These are phyloP conservation scores for Bertia moriformis DNA, from an alignment of 2,329 filamentous ascomycete species.

Conservation along the genomic window DNA sequence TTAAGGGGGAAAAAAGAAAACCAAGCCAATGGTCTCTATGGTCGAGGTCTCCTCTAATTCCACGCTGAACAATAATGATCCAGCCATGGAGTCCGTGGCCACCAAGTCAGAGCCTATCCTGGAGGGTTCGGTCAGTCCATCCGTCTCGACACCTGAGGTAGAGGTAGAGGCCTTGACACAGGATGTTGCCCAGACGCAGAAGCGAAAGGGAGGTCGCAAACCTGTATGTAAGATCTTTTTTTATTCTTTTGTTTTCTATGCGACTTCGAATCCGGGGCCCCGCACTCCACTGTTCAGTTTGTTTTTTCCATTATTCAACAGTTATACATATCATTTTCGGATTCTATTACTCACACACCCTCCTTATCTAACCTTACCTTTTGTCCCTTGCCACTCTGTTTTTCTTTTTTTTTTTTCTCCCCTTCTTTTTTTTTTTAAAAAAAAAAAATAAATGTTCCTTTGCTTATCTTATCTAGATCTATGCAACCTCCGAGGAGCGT, in stretches of 20 bases:
- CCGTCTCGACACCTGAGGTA: conserved; percentile 17
- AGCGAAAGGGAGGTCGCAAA: conserved; percentile 94
- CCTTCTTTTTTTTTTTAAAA: conserved; percentile 3
- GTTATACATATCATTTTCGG: no score
- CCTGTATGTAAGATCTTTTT: conserved; percentile 48
- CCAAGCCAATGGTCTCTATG: conserved; percentile 29
- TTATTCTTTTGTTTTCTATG: conserved; percentile 2
- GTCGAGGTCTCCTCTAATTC: conserved; percentile 20
- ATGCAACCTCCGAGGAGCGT: conserved; percentile 94
- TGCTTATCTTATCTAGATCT: conserved; percentile 48
- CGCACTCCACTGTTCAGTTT: conserved; percentile 7
- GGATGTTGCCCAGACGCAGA: conserved; percentile 54
- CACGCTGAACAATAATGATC: conserved; percentile 22
- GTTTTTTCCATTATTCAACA: no score
- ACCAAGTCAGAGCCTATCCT: conserved; percentile 22
- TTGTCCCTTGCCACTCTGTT: conserved; percentile 12
- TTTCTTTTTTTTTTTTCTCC: conserved; percentile 2
- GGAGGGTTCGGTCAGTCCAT: conserved; percentile 14
- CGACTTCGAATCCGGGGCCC: conserved; percentile 12
- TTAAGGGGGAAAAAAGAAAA: no score
- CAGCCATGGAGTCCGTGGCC: conserved; percentile 20
- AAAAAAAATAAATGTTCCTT: conserved; percentile 4
- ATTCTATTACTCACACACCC: no score
- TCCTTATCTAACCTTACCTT: neutral
- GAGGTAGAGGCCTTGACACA: conserved; percentile 16